Base-by-base conservation (phyloP, 352 stramenopile species). In the Phytopythium cucurbitacearum region DNA sequence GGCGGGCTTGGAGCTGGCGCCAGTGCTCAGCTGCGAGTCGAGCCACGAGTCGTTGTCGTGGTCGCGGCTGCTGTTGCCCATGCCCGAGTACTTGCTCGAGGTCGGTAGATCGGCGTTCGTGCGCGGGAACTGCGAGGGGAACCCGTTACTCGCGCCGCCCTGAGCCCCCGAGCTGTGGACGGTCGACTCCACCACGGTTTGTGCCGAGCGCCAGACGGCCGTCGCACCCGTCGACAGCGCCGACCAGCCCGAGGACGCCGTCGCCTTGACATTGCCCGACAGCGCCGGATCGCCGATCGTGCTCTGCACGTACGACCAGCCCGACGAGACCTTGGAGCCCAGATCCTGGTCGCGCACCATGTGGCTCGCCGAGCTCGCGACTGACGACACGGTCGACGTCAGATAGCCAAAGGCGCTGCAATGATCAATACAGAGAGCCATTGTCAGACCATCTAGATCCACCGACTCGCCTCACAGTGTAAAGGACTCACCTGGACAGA, bases 271-370 rank as follows among this genome's bases (percentile, higher is more conserved):
- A 44, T 88, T 88, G 13, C 78, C 57, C 35, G 72, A 76, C 13
- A 93, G 59, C 37, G 79, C 76, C 3, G 83, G 83, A 56, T 91
- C 83, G 11, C 73, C 69, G 21, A 91, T 80, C 32, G 76, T 85
- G 54, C 65, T 87, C 51, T 89, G 79, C 16, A 93, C 71, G 43
- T 79, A 87, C 11, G 72, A 90, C 83, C 83, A 93, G 15, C 80
- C 69, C 3, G 78, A 87, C 8, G 80, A 88, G 33, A 93, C 83
- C 54, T 91, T 91, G 43, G 73, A 80, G 33, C 74, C 73, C 41
- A 93, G 56, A 32, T 91, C 79, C 59, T 89, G 64, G 49, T 93
- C 81, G 47, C 87, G 86, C 37, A 93, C 80, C 16, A 91, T 63
- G 44, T 53, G 90, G 10, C 76, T 77, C 15, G 83, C 83, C 10